Conservation (phyloP, 1,284 basidiomycete species). For the Coniophora puteana region DNA sequence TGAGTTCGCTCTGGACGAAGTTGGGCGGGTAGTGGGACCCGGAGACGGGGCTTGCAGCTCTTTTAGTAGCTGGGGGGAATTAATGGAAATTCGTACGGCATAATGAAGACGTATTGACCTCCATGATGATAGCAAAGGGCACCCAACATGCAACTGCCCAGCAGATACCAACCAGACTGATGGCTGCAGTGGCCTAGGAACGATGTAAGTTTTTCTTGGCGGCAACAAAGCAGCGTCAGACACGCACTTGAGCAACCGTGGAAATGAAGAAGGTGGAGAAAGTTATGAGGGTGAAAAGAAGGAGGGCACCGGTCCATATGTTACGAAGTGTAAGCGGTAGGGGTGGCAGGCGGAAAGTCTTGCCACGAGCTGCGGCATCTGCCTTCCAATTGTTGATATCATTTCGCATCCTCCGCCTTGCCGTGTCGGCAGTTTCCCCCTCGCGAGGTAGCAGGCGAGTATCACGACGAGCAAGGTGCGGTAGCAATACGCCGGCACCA, state of each 20-base stretch:
- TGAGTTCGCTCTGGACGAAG: conserved; percentile 55
- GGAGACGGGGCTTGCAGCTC: neutral
- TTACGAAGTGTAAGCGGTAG: conserved; percentile 89
- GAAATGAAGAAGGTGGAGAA: conserved; percentile 81
- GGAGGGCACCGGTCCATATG: conserved; percentile 85
- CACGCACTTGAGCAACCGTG: conserved; percentile 63
- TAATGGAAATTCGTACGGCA: conserved; percentile 41
- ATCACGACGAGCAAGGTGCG: conserved; percentile 79
- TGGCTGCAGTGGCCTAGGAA: conserved; percentile 69
- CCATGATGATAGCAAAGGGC: conserved; percentile 90
- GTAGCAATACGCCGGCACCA: conserved; percentile 77
- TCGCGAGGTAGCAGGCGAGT: conserved; percentile 68
- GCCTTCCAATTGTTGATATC: conserved; percentile 80
- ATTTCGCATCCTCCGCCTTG: conserved; percentile 61
- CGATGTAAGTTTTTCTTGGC: conserved; percentile 4
- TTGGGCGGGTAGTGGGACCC: conserved; percentile 3
- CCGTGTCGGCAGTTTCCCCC: conserved; percentile 70
- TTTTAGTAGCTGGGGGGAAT: conserved; percentile 5
- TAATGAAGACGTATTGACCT: conserved; percentile 44
- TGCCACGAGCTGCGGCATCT: conserved; percentile 72
- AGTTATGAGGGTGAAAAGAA: conserved; percentile 77
- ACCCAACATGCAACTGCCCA: conserved; percentile 97
- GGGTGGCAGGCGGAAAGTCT: conserved; percentile 70
- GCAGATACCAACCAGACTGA: conserved; percentile 84
- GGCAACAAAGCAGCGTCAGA: conserved; percentile 1